These are phyloP conservation scores for Gossypium trilobum DNA, from an alignment of 441 rosid species.

Conservation along the genomic window DNA sequence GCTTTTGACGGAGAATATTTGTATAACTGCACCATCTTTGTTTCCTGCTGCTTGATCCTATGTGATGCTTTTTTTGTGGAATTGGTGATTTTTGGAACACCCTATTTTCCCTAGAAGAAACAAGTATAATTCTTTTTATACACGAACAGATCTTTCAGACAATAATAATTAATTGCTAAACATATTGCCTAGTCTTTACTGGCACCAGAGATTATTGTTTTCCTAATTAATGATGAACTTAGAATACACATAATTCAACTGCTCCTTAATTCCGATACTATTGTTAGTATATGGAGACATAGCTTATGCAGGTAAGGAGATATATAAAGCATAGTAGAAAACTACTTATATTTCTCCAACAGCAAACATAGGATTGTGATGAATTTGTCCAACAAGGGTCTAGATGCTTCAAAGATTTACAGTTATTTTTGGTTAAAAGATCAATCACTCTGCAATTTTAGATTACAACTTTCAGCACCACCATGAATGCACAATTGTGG, in stretches of 20 bases:
- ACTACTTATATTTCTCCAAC: not conserved
- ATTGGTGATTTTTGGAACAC: not conserved
- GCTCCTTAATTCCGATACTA: not conserved
- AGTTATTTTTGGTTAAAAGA: conserved; percentile 9
- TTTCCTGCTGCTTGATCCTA: not conserved
- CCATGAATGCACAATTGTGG: too few species aligned
- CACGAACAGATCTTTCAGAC: not conserved
- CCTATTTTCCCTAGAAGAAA: not conserved
- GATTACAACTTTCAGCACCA: too few species aligned
- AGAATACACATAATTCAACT: not conserved
- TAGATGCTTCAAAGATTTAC: not conserved
- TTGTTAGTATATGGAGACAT: not conserved
- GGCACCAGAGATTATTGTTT: not conserved
- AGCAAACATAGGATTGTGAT: not conserved
- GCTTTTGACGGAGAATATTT: not conserved
- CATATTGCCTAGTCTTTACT: not conserved
- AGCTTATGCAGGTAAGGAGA: not conserved
- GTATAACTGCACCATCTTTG: not conserved
- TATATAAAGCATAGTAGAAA: not conserved
- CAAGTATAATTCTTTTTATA: not conserved
- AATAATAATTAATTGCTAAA: not conserved
- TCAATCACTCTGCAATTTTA: conserved; percentile 9
- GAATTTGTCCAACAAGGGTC: not conserved
- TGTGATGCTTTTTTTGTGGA: not conserved
- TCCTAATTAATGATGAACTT: not conserved